A percentile compares a stretch with the other conserved stretches of the same genome.
These are phyloP conservation scores for Henckelia pumila DNA, from an alignment of 257 asterid genomes.

Conservation along the genomic window DNA sequence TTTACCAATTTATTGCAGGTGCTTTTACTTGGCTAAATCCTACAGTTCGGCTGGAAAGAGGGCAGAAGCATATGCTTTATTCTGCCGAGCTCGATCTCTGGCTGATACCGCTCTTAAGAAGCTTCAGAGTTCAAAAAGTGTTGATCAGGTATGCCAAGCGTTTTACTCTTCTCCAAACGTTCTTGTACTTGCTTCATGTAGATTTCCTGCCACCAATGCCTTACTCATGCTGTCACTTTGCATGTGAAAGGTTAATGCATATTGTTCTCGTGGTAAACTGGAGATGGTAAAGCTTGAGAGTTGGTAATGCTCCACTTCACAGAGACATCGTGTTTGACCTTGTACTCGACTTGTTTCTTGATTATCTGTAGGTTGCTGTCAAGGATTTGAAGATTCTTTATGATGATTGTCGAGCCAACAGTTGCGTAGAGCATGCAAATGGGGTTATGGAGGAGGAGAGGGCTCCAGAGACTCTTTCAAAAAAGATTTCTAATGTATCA, in stretches of 20 bases:
- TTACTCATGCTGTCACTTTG: constrained; percentile 6
- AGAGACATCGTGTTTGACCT: constrained; percentile 10
- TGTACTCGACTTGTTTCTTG: constrained; percentile 1
- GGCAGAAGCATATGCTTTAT: constrained; percentile 86
- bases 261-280: not conserved
- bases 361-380: constrained; percentile 41
- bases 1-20: constrained; percentile 50
- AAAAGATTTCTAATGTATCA: constrained; percentile 65
- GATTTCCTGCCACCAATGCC: constrained; percentile 2
- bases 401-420: constrained; percentile 68
- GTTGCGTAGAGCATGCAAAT: constrained; percentile 87
- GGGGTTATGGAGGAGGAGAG: constrained; percentile 87
- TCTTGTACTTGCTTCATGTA: constrained; percentile 8
- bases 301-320: not conserved
- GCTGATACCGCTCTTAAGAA: constrained; percentile 63
- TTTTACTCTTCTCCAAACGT: constrained; percentile 16
- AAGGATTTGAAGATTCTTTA: constrained; percentile 64
- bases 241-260: not conserved
- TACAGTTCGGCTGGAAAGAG: constrained; percentile 94
- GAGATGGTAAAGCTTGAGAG: no score
- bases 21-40: constrained; percentile 93
- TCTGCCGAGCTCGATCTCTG: constrained; percentile 59
- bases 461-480: constrained; percentile 81
- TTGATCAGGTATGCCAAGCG: constrained; percentile 57
- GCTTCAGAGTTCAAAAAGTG: constrained; percentile 42